These are phyloP conservation scores for Camellia granthamiana DNA, from an alignment of 148 eudicot species.

Conservation along the genomic window DNA sequence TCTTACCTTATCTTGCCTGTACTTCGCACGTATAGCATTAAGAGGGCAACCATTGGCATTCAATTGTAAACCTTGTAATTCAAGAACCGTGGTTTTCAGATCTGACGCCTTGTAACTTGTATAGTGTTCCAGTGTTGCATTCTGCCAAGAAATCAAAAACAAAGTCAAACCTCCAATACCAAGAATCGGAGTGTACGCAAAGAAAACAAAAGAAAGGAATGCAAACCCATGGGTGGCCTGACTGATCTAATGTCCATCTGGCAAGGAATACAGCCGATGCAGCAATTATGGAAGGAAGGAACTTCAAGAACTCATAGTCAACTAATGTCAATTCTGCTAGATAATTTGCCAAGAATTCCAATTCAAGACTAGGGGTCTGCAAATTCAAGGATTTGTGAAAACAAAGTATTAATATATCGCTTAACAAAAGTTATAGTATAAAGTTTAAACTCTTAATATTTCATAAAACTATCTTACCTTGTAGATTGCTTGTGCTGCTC, in stretches of 20 bases:
- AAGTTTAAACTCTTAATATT: too few species aligned
- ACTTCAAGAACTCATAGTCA: constrained; percentile 68
- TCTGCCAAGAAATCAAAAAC: constrained; percentile 32
- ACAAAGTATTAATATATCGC: not conserved
- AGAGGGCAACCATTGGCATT: constrained; percentile 47
- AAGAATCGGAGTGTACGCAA: not conserved
- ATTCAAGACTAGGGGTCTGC: constrained; percentile 49
- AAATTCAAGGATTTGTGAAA: not conserved
- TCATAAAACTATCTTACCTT: constrained; percentile 35
- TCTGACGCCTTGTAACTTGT: constrained; percentile 58
- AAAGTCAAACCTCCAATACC: not conserved
- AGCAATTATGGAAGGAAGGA: constrained; percentile 70
- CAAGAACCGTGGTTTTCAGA: constrained; percentile 49
- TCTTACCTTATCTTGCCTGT: constrained; percentile 66
- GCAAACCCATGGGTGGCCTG: constrained; percentile 77
- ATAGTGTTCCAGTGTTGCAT: constrained; percentile 58
- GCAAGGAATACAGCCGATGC: constrained; percentile 90
- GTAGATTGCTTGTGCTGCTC: constrained; percentile 65
- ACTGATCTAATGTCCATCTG: constrained; percentile 74
- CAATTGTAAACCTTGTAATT: constrained; percentile 51
- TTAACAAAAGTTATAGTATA: not conserved
- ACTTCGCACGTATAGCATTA: constrained; percentile 66
- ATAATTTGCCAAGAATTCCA: constrained; percentile 81
- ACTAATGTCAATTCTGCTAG: constrained; percentile 74
- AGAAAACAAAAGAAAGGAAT: not conserved